phyloP scores from a whole-genome alignment of 75 land plant genomes.

The Picea glauca region DNA sequence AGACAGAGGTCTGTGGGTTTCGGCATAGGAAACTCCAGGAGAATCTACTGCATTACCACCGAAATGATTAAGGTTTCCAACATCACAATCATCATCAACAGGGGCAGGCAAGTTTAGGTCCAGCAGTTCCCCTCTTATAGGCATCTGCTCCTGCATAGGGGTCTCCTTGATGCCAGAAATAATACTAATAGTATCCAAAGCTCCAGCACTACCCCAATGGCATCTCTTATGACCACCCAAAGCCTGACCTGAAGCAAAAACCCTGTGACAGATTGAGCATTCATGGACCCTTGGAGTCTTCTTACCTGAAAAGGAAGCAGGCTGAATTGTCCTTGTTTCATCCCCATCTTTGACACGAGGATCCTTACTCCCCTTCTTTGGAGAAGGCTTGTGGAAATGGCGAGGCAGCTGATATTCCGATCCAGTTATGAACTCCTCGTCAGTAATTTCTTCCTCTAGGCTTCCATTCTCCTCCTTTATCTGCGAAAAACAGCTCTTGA shows the following conservation, averaged over 20 bases:
- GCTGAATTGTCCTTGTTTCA: background rate
- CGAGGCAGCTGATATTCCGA: conserved; percentile 1
- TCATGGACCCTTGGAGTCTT: background rate
- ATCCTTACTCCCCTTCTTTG: background rate
- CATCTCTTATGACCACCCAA: conserved; percentile 39
- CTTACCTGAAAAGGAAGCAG: background rate
- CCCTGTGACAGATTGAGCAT: conserved; percentile 30
- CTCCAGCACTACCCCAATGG: conserved; percentile 6
- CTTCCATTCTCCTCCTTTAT: background rate
- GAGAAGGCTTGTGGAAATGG: background rate
- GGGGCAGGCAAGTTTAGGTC: no score
- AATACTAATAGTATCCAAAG: no score
- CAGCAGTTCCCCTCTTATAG: no score
- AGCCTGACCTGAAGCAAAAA: conserved; percentile 19
- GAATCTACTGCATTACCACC: no score
- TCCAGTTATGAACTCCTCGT: conserved; percentile 3
- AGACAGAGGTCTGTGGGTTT: no score
- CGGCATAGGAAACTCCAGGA: no score
- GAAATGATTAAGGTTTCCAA: no score
- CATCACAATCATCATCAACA: no score
- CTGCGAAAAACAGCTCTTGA: conserved; percentile 9
- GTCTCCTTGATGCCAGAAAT: no score
- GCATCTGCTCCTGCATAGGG: no score
- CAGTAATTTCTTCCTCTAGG: conserved; percentile 1
- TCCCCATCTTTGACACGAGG: background rate